Evolutionary conservation across 2,329 filamentous ascomycete species (phyloP).

Genomic region (Pseudogymnoascus sp.): DNA sequence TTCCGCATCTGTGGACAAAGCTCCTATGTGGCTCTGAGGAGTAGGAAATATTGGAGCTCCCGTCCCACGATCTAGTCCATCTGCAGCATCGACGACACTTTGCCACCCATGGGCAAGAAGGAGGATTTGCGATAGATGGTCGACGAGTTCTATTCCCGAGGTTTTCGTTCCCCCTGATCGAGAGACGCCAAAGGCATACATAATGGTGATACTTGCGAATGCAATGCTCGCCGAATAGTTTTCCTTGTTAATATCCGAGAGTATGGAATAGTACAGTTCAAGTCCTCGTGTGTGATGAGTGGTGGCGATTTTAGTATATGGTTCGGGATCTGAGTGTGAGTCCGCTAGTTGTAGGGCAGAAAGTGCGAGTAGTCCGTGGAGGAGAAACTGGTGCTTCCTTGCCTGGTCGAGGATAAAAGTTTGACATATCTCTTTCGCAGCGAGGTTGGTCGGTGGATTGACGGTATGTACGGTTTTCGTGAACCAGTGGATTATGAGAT

Average conservation of each 20-base stretch:
- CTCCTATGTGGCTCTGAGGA: background rate
- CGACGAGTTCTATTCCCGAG: background rate
- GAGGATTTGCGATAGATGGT: slow-evolving; percentile 13
- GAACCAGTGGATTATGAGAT: slow-evolving; percentile 19
- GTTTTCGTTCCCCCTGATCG: background rate
- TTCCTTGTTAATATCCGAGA: slow-evolving; percentile 8
- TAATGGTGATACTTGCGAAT: slow-evolving; percentile 15
- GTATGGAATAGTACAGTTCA: slow-evolving; percentile 9
- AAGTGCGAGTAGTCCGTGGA: slow-evolving; percentile 21
- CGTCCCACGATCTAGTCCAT: background rate
- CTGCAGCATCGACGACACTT: slow-evolving; percentile 12
- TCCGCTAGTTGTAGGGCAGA: slow-evolving; percentile 19
- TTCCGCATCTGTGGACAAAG: slow-evolving; percentile 1
- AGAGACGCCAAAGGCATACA: slow-evolving; percentile 12
- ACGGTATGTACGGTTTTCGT: slow-evolving; percentile 13
- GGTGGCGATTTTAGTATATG: slow-evolving; percentile 11
- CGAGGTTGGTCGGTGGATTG: slow-evolving; percentile 9
- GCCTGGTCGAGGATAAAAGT: slow-evolving; percentile 17
- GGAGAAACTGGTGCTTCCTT: slow-evolving; percentile 16
- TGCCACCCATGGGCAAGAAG: slow-evolving; percentile 13
- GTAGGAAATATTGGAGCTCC: background rate
- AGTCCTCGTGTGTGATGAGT: slow-evolving; percentile 13
- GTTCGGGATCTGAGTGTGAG: background rate
- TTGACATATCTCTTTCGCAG: slow-evolving; percentile 11
- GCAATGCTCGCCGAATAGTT: slow-evolving; percentile 15